Base-by-base conservation (phyloP, 2,329 filamentous ascomycete genomes). In the Fonsecaea erecta region DNA sequence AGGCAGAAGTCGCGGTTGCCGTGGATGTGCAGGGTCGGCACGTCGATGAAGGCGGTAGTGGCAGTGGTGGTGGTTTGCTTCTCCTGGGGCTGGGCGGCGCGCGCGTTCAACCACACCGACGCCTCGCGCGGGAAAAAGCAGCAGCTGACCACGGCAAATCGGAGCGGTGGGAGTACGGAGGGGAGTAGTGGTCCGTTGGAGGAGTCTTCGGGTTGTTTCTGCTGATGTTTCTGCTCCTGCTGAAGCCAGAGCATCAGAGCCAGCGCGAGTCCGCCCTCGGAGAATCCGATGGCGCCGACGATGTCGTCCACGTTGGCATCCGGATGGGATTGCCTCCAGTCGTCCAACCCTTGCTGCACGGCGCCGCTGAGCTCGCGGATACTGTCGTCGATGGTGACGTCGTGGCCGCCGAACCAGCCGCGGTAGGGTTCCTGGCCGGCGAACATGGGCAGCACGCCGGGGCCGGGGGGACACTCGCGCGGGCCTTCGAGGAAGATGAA, bases 401-500 rank as follows among this genome's bases (percentile, higher is more conserved):
- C 60, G 43, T 63, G 53, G 32, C 53, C 60, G 54, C 54, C 55
- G 51, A 63, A 63, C 60, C 60, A 63, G 55, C 60, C 53, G 24
- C 59, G 43, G 40, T 60, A 63, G 21, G 60, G 60, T 32, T 63
- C 60, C 60, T 59, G 53, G 32, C 60, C 52, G 37, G 18, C 37
- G 53, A 59, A 59, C 53, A 63, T 46, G 40, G 60, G 54, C 60
- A 62, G 59, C 48, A 62, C 59, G 14, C 59, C 59, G 14, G 59
- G 59, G 14, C 59, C 59, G 0, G 59, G 48, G 1, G 18, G 21
- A 26, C 48, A 62, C 34, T 54, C 48, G 21, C 30, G 46, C 48
- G 59, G 59, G 26, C 59, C 59, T 21, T 62, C 52, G 26, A 62
- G 30, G 59, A 62, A 62, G 52, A 62, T 63, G 53, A 63, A 63